Base-by-base conservation (phyloP, 495 filamentous ascomycete genomes). In the Penicillium diatomitis region DNA sequence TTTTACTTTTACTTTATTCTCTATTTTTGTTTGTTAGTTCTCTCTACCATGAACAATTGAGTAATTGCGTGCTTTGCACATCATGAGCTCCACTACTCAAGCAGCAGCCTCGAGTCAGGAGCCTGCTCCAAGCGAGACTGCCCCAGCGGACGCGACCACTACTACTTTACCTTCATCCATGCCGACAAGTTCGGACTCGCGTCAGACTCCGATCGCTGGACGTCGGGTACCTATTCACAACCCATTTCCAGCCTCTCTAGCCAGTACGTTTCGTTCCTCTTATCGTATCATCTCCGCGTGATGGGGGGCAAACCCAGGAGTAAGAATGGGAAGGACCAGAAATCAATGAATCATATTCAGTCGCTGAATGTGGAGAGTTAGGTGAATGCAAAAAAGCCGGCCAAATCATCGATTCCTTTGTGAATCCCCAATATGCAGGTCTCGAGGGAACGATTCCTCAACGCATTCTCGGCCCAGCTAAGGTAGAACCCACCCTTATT, bases 371-470 rank as follows among this genome's bases (percentile, higher is more conserved):
- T 20, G 20, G n/a, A 30, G n/a, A 8, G 28, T 20, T 32, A 57
- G 55, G 52, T 36, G 51, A 58, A 36, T 58, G 55, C 28, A 51
- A 48, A 38, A 58, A 58, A 37, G 55, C 55, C 3, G 52, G 48
- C 7, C 35, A 34, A n/a, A 58, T 58, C 33, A 48, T 58, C 11
- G 52, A 58, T 20, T 58, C 55, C 0, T 55, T 58, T 33, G 53
- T 55, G 41, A 52, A 58, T 49, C 49, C 55, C 2, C 46, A 38
- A 32, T 39, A 54, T 3, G 38, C 44, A 9, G 47, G 46, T 2
- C 8, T 52, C 8, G 52, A 55, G 36, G 45, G 35, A 6, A 40
- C 40, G 6, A 58, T 58, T 48, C 52, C 55, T 8, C 43, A 43
- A 28, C 54, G 46, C 42, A 55, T 58, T 12, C 48, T 58, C 4